Evolutionary conservation across 1,139 yeast genomes (phyloP).

Genomic region (Hyphopichia burtonii): DNA sequence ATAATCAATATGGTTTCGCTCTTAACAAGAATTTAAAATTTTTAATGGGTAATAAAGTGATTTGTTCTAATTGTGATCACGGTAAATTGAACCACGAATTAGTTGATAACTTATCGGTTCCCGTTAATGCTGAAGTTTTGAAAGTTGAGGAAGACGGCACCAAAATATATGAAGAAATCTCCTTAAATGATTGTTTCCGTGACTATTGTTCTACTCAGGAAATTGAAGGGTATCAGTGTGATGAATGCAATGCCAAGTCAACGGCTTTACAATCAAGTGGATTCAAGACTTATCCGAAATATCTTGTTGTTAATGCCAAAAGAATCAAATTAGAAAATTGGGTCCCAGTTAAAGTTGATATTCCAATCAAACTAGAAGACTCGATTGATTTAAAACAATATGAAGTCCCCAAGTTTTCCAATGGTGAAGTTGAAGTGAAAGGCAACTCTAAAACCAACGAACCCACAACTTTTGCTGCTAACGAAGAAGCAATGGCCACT

Average conservation of each 20-base stretch:
- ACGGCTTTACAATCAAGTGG: slow-evolving; percentile 47
- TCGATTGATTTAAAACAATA: slow-evolving; percentile 28
- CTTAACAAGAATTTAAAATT: slow-evolving; percentile 61
- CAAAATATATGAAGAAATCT: slow-evolving; percentile 48
- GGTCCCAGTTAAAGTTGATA: slow-evolving; percentile 83
- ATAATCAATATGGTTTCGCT: slow-evolving; percentile 46
- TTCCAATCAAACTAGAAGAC: slow-evolving; percentile 64
- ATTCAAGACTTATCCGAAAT: slow-evolving; percentile 66
- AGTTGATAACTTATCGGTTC: slow-evolving; percentile 69
- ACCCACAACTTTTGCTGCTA: slow-evolving; percentile 45
- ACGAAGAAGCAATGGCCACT: slow-evolving; percentile 51
- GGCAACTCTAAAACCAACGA: slow-evolving; percentile 8
- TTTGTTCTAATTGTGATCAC: slow-evolving; percentile 60
- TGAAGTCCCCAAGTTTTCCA: slow-evolving; percentile 28
- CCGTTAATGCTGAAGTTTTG: slow-evolving; percentile 45
- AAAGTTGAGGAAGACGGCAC: slow-evolving; percentile 38
- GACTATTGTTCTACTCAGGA: slow-evolving; percentile 49
- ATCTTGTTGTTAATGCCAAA: slow-evolving; percentile 71
- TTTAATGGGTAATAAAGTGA: slow-evolving; percentile 60
- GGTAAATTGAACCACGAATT: slow-evolving; percentile 59
- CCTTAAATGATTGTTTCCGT: slow-evolving; percentile 52
- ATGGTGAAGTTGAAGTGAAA: slow-evolving; percentile 43
- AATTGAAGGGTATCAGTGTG: slow-evolving; percentile 68
- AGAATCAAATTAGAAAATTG: slow-evolving; percentile 84
- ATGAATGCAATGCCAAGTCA: slow-evolving; percentile 49